Conservation (phyloP, 2,329 filamentous ascomycete species). For the Curvularia lunata region DNA sequence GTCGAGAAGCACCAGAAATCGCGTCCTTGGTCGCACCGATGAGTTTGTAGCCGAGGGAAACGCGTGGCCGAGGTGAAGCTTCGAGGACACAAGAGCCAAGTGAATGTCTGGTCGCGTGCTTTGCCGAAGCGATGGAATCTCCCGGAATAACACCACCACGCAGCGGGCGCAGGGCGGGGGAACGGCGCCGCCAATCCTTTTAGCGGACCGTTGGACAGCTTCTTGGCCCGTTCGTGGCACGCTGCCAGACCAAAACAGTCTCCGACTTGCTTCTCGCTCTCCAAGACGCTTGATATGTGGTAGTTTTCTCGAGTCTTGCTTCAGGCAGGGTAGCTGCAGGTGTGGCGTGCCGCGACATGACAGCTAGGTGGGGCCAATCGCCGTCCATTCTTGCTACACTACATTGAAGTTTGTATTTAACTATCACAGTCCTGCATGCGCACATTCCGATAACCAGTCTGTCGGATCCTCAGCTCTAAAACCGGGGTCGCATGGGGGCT, state of each 20-base stretch:
- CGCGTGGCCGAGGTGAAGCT: conserved; percentile 29
- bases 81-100: conserved; percentile 32
- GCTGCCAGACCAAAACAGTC: neutral
- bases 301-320: conserved; percentile 21
- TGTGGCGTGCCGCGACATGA: conserved; percentile 28
- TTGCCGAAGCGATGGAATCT: conserved; percentile 33
- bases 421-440: conserved; percentile 37
- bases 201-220: conserved; percentile 18
- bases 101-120: conserved; percentile 40
- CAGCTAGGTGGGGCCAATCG: conserved; percentile 26
- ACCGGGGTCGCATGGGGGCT: conserved; percentile 20
- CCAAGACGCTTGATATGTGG: conserved; percentile 17
- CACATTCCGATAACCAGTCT: conserved; percentile 39
- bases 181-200: conserved; percentile 21
- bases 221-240: neutral
- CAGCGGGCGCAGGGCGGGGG: conserved; percentile 23
- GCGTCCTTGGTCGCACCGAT: conserved; percentile 40
- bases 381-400: conserved; percentile 24
- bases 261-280: neutral
- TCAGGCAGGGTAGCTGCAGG: conserved; percentile 12
- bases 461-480: conserved; percentile 35
- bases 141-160: conserved; percentile 21
- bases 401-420: conserved; percentile 22
- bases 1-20: conserved; percentile 27
- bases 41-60: conserved; percentile 20